Evolutionary conservation across 768 basidiomycete species (phyloP), one percentile per base, ranked within the genome.

Genomic region (Paxillus involutus): DNA sequence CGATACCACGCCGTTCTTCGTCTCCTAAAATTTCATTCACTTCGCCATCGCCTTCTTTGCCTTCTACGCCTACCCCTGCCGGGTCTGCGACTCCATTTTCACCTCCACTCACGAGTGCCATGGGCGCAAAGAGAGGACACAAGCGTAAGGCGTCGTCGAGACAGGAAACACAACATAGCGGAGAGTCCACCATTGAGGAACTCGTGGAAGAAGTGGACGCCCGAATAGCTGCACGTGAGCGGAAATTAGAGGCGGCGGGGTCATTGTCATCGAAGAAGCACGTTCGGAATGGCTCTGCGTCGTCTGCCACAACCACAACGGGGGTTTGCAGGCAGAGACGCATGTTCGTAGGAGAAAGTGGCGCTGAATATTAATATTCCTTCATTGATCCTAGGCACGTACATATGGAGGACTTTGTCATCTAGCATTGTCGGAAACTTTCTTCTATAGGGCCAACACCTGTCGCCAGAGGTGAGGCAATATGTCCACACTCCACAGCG

Each of bases 21-120:
- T 80, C 81, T 4, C 79, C 80, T 10, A 75, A 77, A 58, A 66
- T 78, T 43, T 58, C 76, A 14, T 78, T 80, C 59, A 65, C 75
- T 9, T 62, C 77, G 1, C 59, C 72, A 5, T 60, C 75, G 1
- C 57, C 74, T 0, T 63, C 75, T 7, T 17, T 44, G 32, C 40
- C 56, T 17, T 53, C 45, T 17, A 17, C 53, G 35, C 40, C 49
- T 16, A 32, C 53, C 5, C 51, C 32, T 8, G 26, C 26, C 26
- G 6, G 26, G 26, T 26, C 26, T 26, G 36, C 29, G 12, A 14
- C 47, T 33, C 30, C 45, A 51, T 75, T 47, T 8, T 52, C 63
- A 3, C 32, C 51, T 5, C 60, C 55, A 19, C 43, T 47, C 63
- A 16, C 53, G 26, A 26, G 70, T 47, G 58, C 47, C 74, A 77